Conservation (phyloP, 306 rosid genomes). For the Carpinus viminea region DNA sequence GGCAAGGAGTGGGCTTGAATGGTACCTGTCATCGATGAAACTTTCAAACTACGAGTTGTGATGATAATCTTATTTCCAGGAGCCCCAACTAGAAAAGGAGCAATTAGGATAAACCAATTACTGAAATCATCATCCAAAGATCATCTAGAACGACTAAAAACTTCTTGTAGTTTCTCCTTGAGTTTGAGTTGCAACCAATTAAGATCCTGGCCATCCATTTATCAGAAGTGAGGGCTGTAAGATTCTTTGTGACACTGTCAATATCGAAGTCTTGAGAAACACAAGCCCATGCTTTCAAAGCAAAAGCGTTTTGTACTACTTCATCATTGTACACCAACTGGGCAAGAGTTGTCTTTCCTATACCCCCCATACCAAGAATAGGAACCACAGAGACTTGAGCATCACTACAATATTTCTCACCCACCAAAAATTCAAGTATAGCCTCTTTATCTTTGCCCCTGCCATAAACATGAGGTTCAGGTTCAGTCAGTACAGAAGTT, state of each 20-base stretch:
- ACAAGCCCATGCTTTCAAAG: too few species aligned
- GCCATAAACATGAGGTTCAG: neutral
- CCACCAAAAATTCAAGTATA: neutral
- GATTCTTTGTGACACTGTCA: too few species aligned
- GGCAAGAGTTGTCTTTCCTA: too few species aligned
- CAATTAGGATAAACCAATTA: neutral
- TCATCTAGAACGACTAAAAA: constrained; percentile 33
- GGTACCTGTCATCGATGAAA: constrained; percentile 3
- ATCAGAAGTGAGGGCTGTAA: too few species aligned
- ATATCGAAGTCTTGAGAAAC: too few species aligned
- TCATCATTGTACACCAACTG: too few species aligned
- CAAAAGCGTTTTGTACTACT: too few species aligned
- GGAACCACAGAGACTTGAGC: neutral
- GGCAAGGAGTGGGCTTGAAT: neutral
- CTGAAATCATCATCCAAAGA: constrained; percentile 17
- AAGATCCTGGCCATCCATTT: too few species aligned
- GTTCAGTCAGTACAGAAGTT: neutral
- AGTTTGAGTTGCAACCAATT: neutral
- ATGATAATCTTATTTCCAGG: constrained; percentile 25
- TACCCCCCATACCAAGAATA: constrained; percentile 15
- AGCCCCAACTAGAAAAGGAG: constrained; percentile 1
- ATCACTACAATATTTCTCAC: neutral
- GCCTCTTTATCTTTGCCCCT: neutral
- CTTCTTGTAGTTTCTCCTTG: neutral
- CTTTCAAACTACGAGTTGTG: constrained; percentile 16